Conservation (phyloP, 2,329 filamentous ascomycete genomes). For the Cadophora sp. region DNA sequence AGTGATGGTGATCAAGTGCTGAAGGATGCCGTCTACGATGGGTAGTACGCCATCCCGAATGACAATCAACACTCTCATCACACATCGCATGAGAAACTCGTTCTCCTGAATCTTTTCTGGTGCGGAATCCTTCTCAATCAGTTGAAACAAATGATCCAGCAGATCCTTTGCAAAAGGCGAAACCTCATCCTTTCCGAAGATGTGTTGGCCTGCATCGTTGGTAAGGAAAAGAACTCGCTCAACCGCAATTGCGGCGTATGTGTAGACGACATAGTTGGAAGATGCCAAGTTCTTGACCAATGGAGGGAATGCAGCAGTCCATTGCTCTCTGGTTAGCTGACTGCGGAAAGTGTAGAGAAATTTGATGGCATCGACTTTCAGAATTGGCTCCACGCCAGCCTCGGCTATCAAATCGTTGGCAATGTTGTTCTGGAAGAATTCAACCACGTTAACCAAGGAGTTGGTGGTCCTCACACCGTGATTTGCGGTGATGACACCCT, state of each 20-base stretch:
- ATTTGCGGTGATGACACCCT: slow-evolving; percentile 83
- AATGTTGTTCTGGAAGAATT: slow-evolving; percentile 94
- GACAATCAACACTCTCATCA: slow-evolving; percentile 96
- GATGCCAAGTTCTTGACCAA: slow-evolving; percentile 91
- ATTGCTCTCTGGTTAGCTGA: slow-evolving; percentile 89
- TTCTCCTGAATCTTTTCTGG: slow-evolving; percentile 98
- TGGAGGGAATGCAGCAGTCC: slow-evolving; percentile 87
- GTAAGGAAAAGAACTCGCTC: slow-evolving; percentile 88
- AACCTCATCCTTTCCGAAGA: slow-evolving; percentile 83
- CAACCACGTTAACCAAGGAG: slow-evolving; percentile 83
- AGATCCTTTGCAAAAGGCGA: slow-evolving; percentile 84
- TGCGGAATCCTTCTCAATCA: slow-evolving; percentile 84
- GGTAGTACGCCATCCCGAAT: slow-evolving; percentile 81
- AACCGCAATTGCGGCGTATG: slow-evolving; percentile 95
- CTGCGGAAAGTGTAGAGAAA: slow-evolving; percentile 97
- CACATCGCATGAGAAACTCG: slow-evolving; percentile 97
- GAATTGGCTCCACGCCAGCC: slow-evolving; percentile 75
- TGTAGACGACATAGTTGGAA: slow-evolving; percentile 94
- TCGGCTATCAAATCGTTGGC: slow-evolving; percentile 84
- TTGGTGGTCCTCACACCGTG: slow-evolving; percentile 94
- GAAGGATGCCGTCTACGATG: slow-evolving; percentile 79
- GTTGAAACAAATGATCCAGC: slow-evolving; percentile 85
- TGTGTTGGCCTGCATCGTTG: slow-evolving; percentile 74
- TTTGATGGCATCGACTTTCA: slow-evolving; percentile 98
- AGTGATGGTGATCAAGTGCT: slow-evolving; percentile 87